Percentiles rank a stretch among this genome's conserved stretches.
Conservation (phyloP, 352 stramenopile species). For the Phytophthora brassicae region DNA sequence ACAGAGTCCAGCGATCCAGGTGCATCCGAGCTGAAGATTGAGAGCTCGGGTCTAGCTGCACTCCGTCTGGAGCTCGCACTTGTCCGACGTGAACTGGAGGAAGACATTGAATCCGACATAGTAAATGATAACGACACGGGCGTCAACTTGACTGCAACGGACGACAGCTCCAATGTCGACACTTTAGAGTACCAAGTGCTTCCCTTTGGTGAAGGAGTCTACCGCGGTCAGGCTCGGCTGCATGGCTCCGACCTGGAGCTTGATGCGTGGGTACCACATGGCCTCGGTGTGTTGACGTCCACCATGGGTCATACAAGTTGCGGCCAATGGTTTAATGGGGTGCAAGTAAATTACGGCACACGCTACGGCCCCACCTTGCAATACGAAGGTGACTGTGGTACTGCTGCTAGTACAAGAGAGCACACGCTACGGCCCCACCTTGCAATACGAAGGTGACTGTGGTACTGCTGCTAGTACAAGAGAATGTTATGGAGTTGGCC, state of each 20-base stretch:
- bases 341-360: slow-evolving; percentile 37
- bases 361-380: slow-evolving; percentile 37
- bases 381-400: slow-evolving; percentile 44
- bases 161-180: neutral
- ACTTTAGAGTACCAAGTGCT: slow-evolving; percentile 16
- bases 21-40: neutral
- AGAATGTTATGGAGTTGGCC: slow-evolving; percentile 37
- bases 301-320: slow-evolving; percentile 29
- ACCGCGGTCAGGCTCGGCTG: slow-evolving; percentile 25
- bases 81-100: slow-evolving; percentile 10
- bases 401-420: slow-evolving; percentile 12
- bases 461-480: neutral
- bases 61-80: slow-evolving; percentile 20
- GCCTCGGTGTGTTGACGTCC: slow-evolving; percentile 44
- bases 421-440: slow-evolving; percentile 25
- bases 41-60: slow-evolving; percentile 1
- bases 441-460: slow-evolving; percentile 9
- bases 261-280: slow-evolving; percentile 31
- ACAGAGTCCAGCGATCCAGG: neutral
- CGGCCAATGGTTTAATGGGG: slow-evolving; percentile 45
- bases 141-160: neutral
- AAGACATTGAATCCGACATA: neutral
- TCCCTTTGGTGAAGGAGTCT: slow-evolving; percentile 12
- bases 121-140: neutral
- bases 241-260: neutral